Evolutionary conservation across 495 filamentous ascomycete species (phyloP), one percentile per base, ranked within the genome.

Genomic region (Hypoxylon subgilvum): DNA sequence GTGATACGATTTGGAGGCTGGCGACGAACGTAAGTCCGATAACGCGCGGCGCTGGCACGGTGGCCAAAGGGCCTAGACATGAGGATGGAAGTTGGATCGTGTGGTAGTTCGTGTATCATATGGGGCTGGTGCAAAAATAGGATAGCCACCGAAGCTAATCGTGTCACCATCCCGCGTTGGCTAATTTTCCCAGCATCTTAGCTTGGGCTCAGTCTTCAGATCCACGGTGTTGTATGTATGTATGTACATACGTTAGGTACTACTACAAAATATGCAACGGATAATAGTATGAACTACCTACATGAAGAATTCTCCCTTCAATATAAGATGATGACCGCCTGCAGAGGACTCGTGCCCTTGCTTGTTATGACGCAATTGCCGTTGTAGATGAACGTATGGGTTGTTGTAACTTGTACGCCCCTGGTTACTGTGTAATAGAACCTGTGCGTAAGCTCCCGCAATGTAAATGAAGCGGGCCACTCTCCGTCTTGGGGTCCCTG

Each of bases 131-230:
- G 53, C 25, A 57, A 63, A 63, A 63, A 50, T 57, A 53, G 48
- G 48, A 42, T 50, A 16, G 39, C 25, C 17, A 40, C 61, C 61
- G 61, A 57, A 58, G 61, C 61, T 64, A 64, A 39, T n/a, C n/a
- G n/a, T n/a, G n/a, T n/a, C n/a, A n/a, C n/a, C n/a, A n/a, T n/a
- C 39, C 32, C 9, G 10, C 23, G 45, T 30, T 56, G 45, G 50
- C n/a, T 51, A 27, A 32, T 27, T 46, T 45, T 45, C 50, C 23
- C 19, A 46, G 25, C 13, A 45, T 53, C 52, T 52, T 57, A 49
- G 60, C 52, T 51, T 56, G 19, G 44, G 49, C 43, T 47, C 16
- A n/a, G n/a, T n/a, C n/a, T n/a, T n/a, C n/a, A 27, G 23, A 27
- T 27, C 23, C 34, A 38, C 34, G 34, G 31, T 14, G 14, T 13